phyloP scores from a whole-genome alignment of 2,329 filamentous ascomycete species.

The Penicillium sp. region DNA sequence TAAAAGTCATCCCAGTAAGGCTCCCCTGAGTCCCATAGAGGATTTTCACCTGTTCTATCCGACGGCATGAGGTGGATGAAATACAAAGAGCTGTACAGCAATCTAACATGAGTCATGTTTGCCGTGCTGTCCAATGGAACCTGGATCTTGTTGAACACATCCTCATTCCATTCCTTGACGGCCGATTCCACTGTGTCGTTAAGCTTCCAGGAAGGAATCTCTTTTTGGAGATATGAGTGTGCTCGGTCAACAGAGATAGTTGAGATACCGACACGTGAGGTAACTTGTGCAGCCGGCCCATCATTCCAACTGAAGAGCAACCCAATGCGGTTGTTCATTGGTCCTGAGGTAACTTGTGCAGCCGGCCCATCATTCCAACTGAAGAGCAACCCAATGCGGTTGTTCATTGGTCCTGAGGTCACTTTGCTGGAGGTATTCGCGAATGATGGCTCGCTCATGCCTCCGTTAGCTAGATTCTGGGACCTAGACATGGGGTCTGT shows the following conservation, averaged over 20 bases:
- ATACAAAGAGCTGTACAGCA: slow-evolving; percentile 49
- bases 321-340: slow-evolving; percentile 58
- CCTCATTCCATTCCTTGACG: slow-evolving; percentile 59
- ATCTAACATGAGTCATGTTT: slow-evolving; percentile 30
- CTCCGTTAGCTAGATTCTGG: slow-evolving; percentile 59
- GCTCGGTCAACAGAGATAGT: slow-evolving; percentile 67
- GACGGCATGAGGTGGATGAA: slow-evolving; percentile 70
- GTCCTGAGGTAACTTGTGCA: slow-evolving; percentile 57
- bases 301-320: slow-evolving; percentile 63
- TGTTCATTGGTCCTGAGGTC: slow-evolving; percentile 54
- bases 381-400: slow-evolving; percentile 63
- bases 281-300: slow-evolving; percentile 52
- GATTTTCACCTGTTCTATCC: slow-evolving; percentile 71
- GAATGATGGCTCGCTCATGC: slow-evolving; percentile 57
- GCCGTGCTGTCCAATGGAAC: slow-evolving; percentile 36
- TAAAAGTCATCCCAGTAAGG: slow-evolving; percentile 73
- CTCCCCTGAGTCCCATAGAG: slow-evolving; percentile 63
- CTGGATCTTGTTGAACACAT: slow-evolving; percentile 52
- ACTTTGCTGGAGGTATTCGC: slow-evolving; percentile 55
- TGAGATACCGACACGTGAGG: slow-evolving; percentile 66
- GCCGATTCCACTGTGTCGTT: slow-evolving; percentile 54
- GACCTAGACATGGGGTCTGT: slow-evolving; percentile 39
- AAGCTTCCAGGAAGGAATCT: slow-evolving; percentile 67
- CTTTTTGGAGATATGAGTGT: slow-evolving; percentile 64
- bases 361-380: slow-evolving; percentile 56